Evolutionary conservation across 2,329 filamentous ascomycete genomes (phyloP).

Genomic region (Phyllosticta citribraziliensis): DNA sequence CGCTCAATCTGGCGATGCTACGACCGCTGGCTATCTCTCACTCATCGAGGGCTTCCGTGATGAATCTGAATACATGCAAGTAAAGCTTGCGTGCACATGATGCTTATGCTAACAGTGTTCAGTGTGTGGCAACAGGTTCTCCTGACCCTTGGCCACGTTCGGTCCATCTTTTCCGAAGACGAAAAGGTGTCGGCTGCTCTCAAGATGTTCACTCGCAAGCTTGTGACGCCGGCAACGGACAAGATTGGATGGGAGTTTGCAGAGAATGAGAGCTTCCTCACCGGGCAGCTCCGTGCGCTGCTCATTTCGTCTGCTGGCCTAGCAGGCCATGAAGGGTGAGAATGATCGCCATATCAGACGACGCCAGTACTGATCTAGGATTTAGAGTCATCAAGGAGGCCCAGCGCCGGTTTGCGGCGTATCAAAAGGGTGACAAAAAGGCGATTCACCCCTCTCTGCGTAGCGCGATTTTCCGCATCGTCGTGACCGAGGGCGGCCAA

Average conservation of each 20-base stretch:
- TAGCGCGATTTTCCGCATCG: constrained; percentile 68
- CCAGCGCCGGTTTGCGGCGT: constrained; percentile 69
- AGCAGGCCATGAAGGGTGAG: constrained; percentile 65
- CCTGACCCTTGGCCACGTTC: constrained; percentile 63
- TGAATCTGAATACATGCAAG: constrained; percentile 69
- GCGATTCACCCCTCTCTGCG: constrained; percentile 77
- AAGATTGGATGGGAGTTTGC: constrained; percentile 78
- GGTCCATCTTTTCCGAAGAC: constrained; percentile 72
- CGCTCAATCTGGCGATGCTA: constrained; percentile 76
- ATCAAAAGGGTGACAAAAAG: constrained; percentile 54
- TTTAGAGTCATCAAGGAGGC: constrained; percentile 62
- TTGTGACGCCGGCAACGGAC: constrained; percentile 65
- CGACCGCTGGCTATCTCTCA: constrained; percentile 69
- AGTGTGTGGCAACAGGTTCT: constrained; percentile 80
- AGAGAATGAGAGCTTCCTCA: constrained; percentile 71
- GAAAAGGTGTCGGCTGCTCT: constrained; percentile 61
- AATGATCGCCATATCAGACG: neutral
- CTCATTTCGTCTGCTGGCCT: constrained; percentile 67
- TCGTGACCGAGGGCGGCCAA: constrained; percentile 61
- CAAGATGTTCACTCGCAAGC: constrained; percentile 66
- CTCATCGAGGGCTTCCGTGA: constrained; percentile 75
- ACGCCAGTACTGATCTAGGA: neutral
- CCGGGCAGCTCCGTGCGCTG: constrained; percentile 70
- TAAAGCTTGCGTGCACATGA: neutral
- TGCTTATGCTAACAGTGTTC: constrained; percentile 7